These are phyloP conservation scores for Fusarium duplospermum DNA, from an alignment of 2,329 filamentous ascomycete species.

Conservation along the genomic window DNA sequence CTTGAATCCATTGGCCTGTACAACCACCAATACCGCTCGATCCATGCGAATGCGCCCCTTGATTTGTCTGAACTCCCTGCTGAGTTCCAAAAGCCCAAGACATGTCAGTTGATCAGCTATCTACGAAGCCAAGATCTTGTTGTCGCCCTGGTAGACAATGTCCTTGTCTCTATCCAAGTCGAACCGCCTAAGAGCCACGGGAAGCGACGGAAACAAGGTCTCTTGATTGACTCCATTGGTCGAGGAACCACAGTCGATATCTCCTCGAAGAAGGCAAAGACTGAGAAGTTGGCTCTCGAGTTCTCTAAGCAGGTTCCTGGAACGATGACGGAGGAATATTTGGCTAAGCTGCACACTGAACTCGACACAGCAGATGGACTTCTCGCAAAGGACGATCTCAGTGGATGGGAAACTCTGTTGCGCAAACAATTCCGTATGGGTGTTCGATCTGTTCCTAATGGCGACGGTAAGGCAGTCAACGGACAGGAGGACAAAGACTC, in stretches of 20 bases:
- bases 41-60: slow-evolving; percentile 63
- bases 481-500: slow-evolving; percentile 32
- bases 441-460: slow-evolving; percentile 38
- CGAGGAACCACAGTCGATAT: slow-evolving; percentile 64
- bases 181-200: slow-evolving; percentile 68
- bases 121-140: slow-evolving; percentile 75
- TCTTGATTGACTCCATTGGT: slow-evolving; percentile 80
- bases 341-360: slow-evolving; percentile 58
- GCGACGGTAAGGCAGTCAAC: slow-evolving; percentile 32
- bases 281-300: slow-evolving; percentile 46
- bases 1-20: slow-evolving; percentile 69
- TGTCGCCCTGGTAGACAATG: slow-evolving; percentile 71
- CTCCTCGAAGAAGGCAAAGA: slow-evolving; percentile 48
- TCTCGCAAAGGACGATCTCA: slow-evolving; percentile 58
- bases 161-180: slow-evolving; percentile 76
- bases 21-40: slow-evolving; percentile 75
- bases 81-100: slow-evolving; percentile 49
- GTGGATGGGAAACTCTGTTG: slow-evolving; percentile 62
- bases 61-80: slow-evolving; percentile 56
- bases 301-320: slow-evolving; percentile 58
- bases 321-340: slow-evolving; percentile 62
- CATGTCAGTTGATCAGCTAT: slow-evolving; percentile 66
- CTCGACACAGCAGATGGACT: slow-evolving; percentile 61
- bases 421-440: slow-evolving; percentile 62
- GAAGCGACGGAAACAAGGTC: slow-evolving; percentile 68